Base-by-base conservation (phyloP, 805 yeast genomes). In the Ogataea minuta region DNA sequence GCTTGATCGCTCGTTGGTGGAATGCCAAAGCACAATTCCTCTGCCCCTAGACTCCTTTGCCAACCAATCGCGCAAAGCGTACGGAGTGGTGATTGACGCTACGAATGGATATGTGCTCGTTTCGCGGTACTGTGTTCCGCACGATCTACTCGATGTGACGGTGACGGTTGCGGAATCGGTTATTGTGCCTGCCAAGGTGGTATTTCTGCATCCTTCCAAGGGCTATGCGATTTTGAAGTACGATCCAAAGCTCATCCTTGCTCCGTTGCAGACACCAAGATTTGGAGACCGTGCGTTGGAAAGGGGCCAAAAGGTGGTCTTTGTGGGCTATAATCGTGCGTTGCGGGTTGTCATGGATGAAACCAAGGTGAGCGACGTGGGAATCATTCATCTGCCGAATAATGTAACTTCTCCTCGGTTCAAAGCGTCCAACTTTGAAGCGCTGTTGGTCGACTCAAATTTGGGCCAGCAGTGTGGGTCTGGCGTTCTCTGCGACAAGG, bases 141-240 rank as follows among this genome's bases (percentile, higher is more conserved):
- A 88, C 63, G 95, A 85, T 50, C 61, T 82, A 50, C 71, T 81
- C 49, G 95, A 90, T 59, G 71, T 89, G 16, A 70, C 77, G 33
- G 72, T 90, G 14, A 79, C 90, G 2, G 77, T 90, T 56, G 95
- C 96, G 4, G 96, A 90, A 47, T 83, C 95, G 1, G 76, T 86
- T 15, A 77, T 81, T 48, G 73, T 89, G 10, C 87, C 95, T 0
- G 96, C 83, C 1, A 71, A 78, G 46, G 93, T 89, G 17, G 79
- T 79, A 15, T 90, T 88, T 52, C 66, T 87, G 54, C 96, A 89
- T 57, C 96, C 97, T 23, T 77, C 86, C 25, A 86, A 83, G 51
- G 89, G 89, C 50, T 89, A 84, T 60, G 89, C 95, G 1, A 77
- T 89, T 41, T 70, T 90, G 17, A 77, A 85, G 58, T 90, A 87